phyloP scores from a whole-genome alignment of 768 basidiomycete species.

The Tephrocybe sp. region DNA sequence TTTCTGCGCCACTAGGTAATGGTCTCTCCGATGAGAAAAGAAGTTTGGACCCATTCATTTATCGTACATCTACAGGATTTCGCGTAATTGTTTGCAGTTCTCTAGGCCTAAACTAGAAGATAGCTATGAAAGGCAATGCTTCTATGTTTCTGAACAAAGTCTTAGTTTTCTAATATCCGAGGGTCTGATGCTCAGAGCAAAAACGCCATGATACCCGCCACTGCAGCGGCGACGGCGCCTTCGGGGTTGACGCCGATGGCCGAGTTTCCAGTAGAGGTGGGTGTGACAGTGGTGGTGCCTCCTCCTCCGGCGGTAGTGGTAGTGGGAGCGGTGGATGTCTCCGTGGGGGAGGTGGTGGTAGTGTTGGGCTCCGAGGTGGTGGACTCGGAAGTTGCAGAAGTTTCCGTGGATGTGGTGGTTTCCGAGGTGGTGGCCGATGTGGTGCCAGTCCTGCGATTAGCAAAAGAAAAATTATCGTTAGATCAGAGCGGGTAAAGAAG shows the following conservation, averaged over 20 bases:
- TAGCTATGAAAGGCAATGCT: too few relatives aligned
- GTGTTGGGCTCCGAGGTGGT: neutral
- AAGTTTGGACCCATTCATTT: too few relatives aligned
- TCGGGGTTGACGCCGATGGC: neutral
- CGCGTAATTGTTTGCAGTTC: too few relatives aligned
- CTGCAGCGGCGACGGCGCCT: neutral
- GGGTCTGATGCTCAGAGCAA: neutral
- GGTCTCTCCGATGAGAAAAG: too few relatives aligned
- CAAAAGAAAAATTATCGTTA: neutral
- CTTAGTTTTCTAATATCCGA: too few relatives aligned
- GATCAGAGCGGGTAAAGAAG: neutral
- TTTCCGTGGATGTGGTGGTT: constrained; percentile 1
- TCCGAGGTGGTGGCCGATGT: neutral
- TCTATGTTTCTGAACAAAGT: too few relatives aligned
- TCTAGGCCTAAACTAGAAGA: too few relatives aligned
- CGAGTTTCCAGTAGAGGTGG: neutral
- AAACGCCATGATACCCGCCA: constrained; percentile 18
- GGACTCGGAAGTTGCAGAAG: neutral
- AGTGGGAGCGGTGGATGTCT: neutral
- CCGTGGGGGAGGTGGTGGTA: neutral
- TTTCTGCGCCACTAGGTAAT: too few relatives aligned
- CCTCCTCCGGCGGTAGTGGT: neutral
- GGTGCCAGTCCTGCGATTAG: neutral
- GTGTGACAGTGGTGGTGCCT: neutral
- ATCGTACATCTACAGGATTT: too few relatives aligned